phyloP scores from a whole-genome alignment of 257 asterid genomes.

The Scutellaria barbata region DNA sequence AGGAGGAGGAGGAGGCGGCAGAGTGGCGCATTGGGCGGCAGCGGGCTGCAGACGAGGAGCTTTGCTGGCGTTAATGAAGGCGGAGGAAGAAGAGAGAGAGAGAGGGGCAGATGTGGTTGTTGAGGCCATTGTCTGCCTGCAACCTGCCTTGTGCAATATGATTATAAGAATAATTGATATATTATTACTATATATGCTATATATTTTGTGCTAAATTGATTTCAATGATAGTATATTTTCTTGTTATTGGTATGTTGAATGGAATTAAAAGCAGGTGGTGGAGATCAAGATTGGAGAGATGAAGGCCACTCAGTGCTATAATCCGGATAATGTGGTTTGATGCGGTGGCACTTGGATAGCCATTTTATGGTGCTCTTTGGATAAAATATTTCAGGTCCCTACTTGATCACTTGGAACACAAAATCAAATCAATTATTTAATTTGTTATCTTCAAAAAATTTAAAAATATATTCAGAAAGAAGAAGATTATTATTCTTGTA shows the following conservation, averaged over 20 bases:
- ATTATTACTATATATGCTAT: not conserved
- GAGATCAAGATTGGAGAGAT: slow-evolving; percentile 14
- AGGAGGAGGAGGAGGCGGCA: slow-evolving; percentile 47
- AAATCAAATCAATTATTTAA: no score
- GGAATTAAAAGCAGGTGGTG: slow-evolving; percentile 23
- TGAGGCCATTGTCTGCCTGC: slow-evolving; percentile 50
- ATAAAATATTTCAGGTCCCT: slow-evolving; percentile 38
- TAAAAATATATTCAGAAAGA: no score
- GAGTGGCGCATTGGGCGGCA: slow-evolving; percentile 36
- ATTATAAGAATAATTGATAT: not conserved
- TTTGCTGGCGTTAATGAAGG: slow-evolving; percentile 48
- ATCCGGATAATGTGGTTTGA: slow-evolving; percentile 55
- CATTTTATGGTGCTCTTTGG: slow-evolving; percentile 46
- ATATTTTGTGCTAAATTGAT: no score
- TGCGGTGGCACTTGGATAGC: slow-evolving; percentile 56
- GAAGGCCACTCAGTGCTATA: slow-evolving; percentile 56
- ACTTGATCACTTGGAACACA: not conserved
- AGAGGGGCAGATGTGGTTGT: slow-evolving; percentile 58
- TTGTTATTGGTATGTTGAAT: not conserved
- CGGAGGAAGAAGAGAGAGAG: slow-evolving; percentile 59
- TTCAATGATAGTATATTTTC: not conserved
- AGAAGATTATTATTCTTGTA: no score
- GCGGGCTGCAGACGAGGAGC: slow-evolving; percentile 48
- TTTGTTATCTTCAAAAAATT: no score
- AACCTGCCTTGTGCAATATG: not conserved